phyloP scores from a whole-genome alignment of 2,329 filamentous ascomycete genomes.

The Alternaria alternata region DNA sequence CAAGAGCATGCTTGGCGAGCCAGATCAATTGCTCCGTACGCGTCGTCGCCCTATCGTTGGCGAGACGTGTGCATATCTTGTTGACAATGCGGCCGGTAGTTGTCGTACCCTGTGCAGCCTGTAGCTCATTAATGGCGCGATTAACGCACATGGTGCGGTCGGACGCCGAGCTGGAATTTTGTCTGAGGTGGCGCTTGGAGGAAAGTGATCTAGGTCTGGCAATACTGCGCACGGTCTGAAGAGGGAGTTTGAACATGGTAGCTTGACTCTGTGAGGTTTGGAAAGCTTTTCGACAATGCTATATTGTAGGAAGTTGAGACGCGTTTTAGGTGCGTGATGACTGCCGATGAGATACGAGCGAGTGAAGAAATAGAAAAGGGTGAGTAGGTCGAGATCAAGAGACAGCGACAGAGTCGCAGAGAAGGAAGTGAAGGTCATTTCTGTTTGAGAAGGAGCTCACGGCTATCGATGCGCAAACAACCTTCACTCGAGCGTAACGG shows the following conservation, averaged over 20 bases:
- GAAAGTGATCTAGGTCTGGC: background rate
- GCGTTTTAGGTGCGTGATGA: background rate
- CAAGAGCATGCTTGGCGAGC: slow-evolving; percentile 25
- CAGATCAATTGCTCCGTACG: slow-evolving; percentile 23
- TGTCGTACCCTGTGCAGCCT: slow-evolving; percentile 1
- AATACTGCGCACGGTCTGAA: background rate
- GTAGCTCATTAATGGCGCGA: slow-evolving; percentile 4
- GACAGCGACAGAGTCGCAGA: background rate
- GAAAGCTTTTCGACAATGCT: background rate
- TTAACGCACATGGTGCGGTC: background rate
- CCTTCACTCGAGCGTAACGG: background rate
- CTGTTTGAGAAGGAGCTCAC: background rate
- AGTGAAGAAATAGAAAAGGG: background rate
- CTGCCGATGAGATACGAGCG: background rate
- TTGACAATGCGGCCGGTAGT: slow-evolving; percentile 14
- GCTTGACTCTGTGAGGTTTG: background rate
- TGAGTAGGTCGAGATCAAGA: background rate
- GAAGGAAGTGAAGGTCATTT: background rate
- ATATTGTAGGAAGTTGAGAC: background rate
- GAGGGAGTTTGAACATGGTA: slow-evolving; percentile 7
- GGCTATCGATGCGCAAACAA: background rate
- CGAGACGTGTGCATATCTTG: slow-evolving; percentile 3
- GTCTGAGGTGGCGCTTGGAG: background rate
- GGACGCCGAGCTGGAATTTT: background rate
- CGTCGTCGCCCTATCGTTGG: slow-evolving; percentile 7